Evolutionary conservation across 2,329 filamentous ascomycete genomes (phyloP).

Genomic region (Tolypocladium ovalisporum): DNA sequence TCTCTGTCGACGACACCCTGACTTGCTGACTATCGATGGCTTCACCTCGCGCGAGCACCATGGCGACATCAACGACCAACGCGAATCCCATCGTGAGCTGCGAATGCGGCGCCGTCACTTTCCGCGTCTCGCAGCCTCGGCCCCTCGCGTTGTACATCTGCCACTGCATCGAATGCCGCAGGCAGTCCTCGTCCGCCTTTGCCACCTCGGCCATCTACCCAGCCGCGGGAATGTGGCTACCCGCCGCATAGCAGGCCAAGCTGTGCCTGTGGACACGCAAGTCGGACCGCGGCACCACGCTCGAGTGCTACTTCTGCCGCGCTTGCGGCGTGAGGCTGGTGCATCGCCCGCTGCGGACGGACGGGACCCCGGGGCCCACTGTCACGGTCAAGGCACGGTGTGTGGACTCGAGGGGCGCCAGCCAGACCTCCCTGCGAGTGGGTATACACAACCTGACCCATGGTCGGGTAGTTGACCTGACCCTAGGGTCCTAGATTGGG

Average conservation of each 20-base stretch:
- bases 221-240: slow-evolving; percentile 27
- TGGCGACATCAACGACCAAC: not conserved
- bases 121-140: slow-evolving; percentile 21
- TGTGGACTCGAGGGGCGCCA: slow-evolving; percentile 30
- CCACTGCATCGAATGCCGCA: slow-evolving; percentile 35
- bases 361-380: slow-evolving; percentile 24
- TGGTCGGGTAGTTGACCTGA: not conserved
- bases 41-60: not conserved
- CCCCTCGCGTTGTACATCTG: slow-evolving; percentile 30
- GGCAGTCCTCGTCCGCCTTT: slow-evolving; percentile 33
- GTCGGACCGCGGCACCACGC: slow-evolving; percentile 27
- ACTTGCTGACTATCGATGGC: not conserved
- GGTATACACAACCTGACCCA: too few species aligned
- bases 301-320: slow-evolving; percentile 32
- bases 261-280: slow-evolving; percentile 26
- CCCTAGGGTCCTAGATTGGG: too few species aligned
- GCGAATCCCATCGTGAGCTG: slow-evolving; percentile 18
- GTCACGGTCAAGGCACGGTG: slow-evolving; percentile 36
- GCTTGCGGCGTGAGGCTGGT: slow-evolving; percentile 35
- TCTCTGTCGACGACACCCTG: not conserved
- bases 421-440: too few species aligned
- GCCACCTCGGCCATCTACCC: slow-evolving; percentile 33
- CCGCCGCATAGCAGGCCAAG: slow-evolving; percentile 17
- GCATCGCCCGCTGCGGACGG: slow-evolving; percentile 27
- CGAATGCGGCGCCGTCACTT: slow-evolving; percentile 27